Percentiles rank a stretch among this genome's conserved stretches.
Evolutionary conservation across 2,329 filamentous ascomycete genomes (phyloP).

Genomic region (Aquanectria penicillioides): DNA sequence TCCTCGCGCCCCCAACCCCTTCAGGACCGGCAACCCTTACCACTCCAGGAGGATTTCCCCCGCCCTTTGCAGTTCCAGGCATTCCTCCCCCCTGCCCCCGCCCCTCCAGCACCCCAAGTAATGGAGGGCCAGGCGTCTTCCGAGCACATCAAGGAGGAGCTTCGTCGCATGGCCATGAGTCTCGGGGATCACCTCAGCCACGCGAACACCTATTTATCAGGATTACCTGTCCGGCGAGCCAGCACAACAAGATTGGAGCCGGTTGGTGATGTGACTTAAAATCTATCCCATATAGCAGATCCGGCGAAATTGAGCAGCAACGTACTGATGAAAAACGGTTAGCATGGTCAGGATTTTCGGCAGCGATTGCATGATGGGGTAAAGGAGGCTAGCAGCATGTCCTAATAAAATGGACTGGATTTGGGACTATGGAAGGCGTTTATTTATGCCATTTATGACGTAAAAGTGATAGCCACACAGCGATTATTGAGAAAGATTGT

Average conservation of each 20-base stretch:
- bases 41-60: slow-evolving; percentile 26
- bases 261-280: slow-evolving; percentile 33
- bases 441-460: slow-evolving; percentile 15
- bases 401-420: slow-evolving; percentile 7
- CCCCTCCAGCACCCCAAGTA: slow-evolving; percentile 60
- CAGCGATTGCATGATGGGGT: background rate
- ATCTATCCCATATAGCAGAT: background rate
- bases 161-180: slow-evolving; percentile 61
- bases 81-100: slow-evolving; percentile 49
- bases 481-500: slow-evolving; percentile 2
- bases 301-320: background rate
- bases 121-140: slow-evolving; percentile 64
- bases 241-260: slow-evolving; percentile 45
- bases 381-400: background rate
- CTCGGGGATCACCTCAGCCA: slow-evolving; percentile 59
- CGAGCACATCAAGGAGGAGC: slow-evolving; percentile 61
- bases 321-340: background rate
- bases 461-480: slow-evolving; percentile 2
- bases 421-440: slow-evolving; percentile 10
- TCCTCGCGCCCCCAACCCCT: slow-evolving; percentile 32
- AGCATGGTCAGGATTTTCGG: background rate
- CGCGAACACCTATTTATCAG: slow-evolving; percentile 56
- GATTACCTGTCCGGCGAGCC: slow-evolving; percentile 50
- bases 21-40: slow-evolving; percentile 29
- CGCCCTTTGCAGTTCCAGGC: slow-evolving; percentile 25